These are phyloP conservation scores for Mortierella sp. DNA, from an alignment of 371 early-diverging fungal genomes.

Conservation along the genomic window DNA sequence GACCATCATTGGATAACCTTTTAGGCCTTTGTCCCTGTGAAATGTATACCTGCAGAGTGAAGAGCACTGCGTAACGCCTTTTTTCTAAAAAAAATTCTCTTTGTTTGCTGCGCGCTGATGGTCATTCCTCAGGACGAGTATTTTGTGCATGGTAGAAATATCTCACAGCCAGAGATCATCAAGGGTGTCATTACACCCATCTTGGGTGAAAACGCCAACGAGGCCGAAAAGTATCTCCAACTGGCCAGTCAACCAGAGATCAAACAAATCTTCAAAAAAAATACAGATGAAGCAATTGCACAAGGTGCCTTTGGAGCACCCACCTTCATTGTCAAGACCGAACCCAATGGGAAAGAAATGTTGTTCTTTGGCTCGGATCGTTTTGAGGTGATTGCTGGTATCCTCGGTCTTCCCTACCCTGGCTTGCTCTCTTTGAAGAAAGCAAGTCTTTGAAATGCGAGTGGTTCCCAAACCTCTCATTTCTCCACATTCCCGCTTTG, in stretches of 20 bases:
- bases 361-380: slow-evolving; percentile 62
- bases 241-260: slow-evolving; percentile 30
- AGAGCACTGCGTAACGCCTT: too few relatives aligned
- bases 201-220: slow-evolving; percentile 19
- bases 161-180: slow-evolving; percentile 49
- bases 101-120: too few relatives aligned
- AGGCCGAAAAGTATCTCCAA: slow-evolving; percentile 26
- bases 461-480: too few relatives aligned
- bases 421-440: slow-evolving; percentile 11
- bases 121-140: slow-evolving; percentile 35
- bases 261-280: slow-evolving; percentile 36
- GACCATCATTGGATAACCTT: too few relatives aligned
- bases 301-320: slow-evolving; percentile 58
- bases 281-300: slow-evolving; percentile 47
- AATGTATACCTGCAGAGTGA: too few relatives aligned
- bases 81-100: background rate
- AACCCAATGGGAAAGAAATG: slow-evolving; percentile 34
- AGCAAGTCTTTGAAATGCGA: background rate
- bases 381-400: slow-evolving; percentile 57
- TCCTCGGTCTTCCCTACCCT: slow-evolving; percentile 39
- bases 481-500: too few relatives aligned
- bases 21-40: too few relatives aligned
- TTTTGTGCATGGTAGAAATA: slow-evolving; percentile 40
- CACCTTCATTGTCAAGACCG: slow-evolving; percentile 54
- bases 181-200: slow-evolving; percentile 23